Conservation (phyloP, 495 filamentous ascomycete genomes). For the Neurospora africana region DNA sequence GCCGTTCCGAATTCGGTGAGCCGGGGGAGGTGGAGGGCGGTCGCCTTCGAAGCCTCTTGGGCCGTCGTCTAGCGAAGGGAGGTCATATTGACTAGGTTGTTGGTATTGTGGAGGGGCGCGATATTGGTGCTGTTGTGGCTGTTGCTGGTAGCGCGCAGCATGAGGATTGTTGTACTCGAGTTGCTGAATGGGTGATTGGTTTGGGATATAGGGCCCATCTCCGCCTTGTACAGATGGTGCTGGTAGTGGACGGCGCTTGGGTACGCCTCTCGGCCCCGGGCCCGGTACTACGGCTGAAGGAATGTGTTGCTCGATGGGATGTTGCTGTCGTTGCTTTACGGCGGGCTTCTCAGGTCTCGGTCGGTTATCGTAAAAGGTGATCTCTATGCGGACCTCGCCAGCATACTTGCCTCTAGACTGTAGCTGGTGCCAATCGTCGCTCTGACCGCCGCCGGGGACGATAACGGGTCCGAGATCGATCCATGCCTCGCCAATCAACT, state of each 20-base stretch:
- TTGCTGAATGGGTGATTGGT: conserved; percentile 31
- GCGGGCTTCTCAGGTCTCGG: conserved; percentile 59
- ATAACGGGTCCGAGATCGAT: conserved; percentile 73
- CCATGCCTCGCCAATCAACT: conserved; percentile 89
- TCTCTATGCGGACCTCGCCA: conserved; percentile 86
- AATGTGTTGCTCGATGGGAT: not conserved
- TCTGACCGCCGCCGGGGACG: conserved; percentile 77
- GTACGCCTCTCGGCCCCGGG: conserved; percentile 36
- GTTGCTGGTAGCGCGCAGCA: conserved; percentile 21
- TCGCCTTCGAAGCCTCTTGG: conserved; percentile 17
- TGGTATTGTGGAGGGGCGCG: conserved; percentile 15
- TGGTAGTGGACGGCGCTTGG: conserved; percentile 69
- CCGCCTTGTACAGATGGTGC: conserved; percentile 21
- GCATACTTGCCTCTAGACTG: conserved; percentile 87
- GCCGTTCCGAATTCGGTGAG: conserved; percentile 29
- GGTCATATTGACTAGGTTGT: conserved; percentile 7
- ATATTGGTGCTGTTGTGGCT: conserved; percentile 21
- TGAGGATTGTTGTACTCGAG: conserved; percentile 35
- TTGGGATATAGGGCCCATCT: conserved; percentile 21
- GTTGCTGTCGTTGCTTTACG: conserved; percentile 33
- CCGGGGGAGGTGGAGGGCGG: conserved; percentile 36
- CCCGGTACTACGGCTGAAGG: not conserved
- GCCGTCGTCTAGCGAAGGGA: conserved; percentile 8
- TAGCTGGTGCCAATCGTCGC: conserved; percentile 82
- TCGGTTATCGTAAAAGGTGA: conserved; percentile 89